Conservation (phyloP, 2,329 filamentous ascomycete species). For the Trichoderma koningiopsis region DNA sequence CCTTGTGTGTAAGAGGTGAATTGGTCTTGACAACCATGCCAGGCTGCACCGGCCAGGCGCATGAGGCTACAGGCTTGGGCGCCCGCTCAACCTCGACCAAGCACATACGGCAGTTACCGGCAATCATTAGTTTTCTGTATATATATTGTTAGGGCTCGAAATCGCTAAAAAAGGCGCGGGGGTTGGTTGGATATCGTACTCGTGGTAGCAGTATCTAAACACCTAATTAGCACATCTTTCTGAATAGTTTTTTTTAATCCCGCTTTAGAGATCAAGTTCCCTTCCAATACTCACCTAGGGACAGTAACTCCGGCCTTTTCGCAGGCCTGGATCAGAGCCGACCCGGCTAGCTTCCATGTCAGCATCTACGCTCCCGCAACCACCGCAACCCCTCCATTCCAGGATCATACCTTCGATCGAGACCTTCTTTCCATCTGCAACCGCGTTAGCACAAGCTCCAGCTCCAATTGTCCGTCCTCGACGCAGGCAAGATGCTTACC, state of each 20-base stretch:
- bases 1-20: constrained; percentile 94
- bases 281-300: constrained; percentile 65
- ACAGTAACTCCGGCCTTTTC: constrained; percentile 93
- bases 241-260: background rate
- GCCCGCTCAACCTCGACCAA: constrained; percentile 95
- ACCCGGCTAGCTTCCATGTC: constrained; percentile 69
- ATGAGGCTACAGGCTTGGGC: constrained; percentile 96
- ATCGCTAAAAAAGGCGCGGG: constrained; percentile 25
- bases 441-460: constrained; percentile 37
- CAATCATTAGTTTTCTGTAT: constrained; percentile 91
- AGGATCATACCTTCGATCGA: constrained; percentile 82
- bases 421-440: constrained; percentile 90
- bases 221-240: constrained; percentile 31
- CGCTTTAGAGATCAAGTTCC: background rate
- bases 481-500: constrained; percentile 54
- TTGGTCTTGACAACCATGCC: constrained; percentile 99
- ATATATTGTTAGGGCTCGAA: constrained; percentile 42
- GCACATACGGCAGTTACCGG: constrained; percentile 99
- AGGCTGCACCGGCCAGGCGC: constrained; percentile 97
- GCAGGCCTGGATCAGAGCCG: constrained; percentile 97
- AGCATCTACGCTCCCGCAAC: constrained; percentile 34
- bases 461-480: constrained; percentile 36
- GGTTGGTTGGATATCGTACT: constrained; percentile 57
- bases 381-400: constrained; percentile 26
- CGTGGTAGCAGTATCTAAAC: constrained; percentile 95